Percentiles rank a stretch among this genome's conserved stretches.
These are phyloP conservation scores for Wickerhamomyces bovis DNA, from an alignment of 805 yeast genomes.

Conservation along the genomic window DNA sequence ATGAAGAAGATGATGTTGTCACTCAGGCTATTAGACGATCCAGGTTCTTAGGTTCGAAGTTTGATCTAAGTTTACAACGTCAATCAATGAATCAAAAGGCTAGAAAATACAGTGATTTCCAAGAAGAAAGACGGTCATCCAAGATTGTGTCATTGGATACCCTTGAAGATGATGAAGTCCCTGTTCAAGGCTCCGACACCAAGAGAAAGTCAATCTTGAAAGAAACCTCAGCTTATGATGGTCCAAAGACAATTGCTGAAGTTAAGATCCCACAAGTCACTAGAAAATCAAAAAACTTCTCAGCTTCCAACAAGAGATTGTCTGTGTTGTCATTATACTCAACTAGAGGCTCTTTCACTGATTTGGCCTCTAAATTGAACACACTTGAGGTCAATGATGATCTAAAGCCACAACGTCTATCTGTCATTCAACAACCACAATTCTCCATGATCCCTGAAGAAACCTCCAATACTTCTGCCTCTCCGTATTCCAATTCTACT, in stretches of 20 bases:
- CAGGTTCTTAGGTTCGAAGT: conserved; percentile 36
- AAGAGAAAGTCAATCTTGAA: conserved; percentile 11
- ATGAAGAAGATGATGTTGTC: conserved; percentile 25
- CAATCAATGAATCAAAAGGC: conserved; percentile 14
- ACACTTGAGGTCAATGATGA: conserved; percentile 12
- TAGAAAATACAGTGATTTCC: conserved; percentile 6
- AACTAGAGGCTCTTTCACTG: conserved; percentile 56
- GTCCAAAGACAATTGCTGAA: conserved; percentile 51
- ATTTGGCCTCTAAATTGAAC: conserved; percentile 42
- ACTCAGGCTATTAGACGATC: conserved; percentile 40
- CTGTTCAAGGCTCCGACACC: neutral
- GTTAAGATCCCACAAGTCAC: conserved; percentile 67
- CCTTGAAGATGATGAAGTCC: conserved; percentile 15
- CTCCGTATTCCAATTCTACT: conserved; percentile 9
- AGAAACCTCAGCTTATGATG: conserved; percentile 14
- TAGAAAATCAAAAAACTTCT: conserved; percentile 57
- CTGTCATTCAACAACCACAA: conserved; percentile 6
- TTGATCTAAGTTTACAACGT: conserved; percentile 29
- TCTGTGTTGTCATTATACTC: conserved; percentile 71
- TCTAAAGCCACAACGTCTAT: conserved; percentile 9
- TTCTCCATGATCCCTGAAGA: conserved; percentile 19
- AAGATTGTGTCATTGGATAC: conserved; percentile 23
- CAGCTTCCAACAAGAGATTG: conserved; percentile 58
- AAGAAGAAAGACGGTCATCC: conserved; percentile 12
- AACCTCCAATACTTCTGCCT: conserved; percentile 9